Evolutionary conservation across 257 asterid genomes (phyloP).

Genomic region (Penstemon newberryi): DNA sequence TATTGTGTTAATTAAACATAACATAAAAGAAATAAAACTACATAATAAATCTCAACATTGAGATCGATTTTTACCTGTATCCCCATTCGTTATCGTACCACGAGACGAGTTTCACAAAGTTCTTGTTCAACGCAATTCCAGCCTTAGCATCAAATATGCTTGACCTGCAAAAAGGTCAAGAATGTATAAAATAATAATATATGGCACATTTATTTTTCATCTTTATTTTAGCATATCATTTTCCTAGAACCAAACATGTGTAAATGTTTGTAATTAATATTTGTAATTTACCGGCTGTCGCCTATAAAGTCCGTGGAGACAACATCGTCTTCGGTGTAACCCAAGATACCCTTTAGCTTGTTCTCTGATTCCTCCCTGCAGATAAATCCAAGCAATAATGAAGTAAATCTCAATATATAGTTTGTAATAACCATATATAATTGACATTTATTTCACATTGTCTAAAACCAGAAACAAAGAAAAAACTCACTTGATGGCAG

Average conservation of each 20-base stretch:
- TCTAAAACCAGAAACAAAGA: neutral
- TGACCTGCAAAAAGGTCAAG: constrained; percentile 37
- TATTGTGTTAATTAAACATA: neutral
- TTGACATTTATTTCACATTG: neutral
- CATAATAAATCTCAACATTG: neutral
- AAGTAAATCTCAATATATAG: neutral
- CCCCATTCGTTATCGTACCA: constrained; percentile 79
- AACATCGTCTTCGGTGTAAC: constrained; percentile 76
- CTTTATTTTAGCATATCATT: no score
- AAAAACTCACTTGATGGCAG: constrained; percentile 56
- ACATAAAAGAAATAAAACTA: neutral
- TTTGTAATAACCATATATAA: neutral
- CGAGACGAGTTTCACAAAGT: constrained; percentile 59
- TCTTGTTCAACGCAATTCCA: constrained; percentile 59
- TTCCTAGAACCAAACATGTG: no score
- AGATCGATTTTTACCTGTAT: constrained; percentile 44
- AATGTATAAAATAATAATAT: neutral
- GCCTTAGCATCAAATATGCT: constrained; percentile 74
- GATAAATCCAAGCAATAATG: neutral
- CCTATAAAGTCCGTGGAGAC: constrained; percentile 77
- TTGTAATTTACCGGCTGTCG: constrained; percentile 48
- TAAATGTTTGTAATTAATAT: no score
- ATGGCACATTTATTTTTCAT: no score
- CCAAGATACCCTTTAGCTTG: constrained; percentile 75
- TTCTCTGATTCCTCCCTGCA: constrained; percentile 60